These are phyloP conservation scores for Malbranchea cinnamomea DNA, from an alignment of 2,329 filamentous ascomycete genomes.

Conservation along the genomic window DNA sequence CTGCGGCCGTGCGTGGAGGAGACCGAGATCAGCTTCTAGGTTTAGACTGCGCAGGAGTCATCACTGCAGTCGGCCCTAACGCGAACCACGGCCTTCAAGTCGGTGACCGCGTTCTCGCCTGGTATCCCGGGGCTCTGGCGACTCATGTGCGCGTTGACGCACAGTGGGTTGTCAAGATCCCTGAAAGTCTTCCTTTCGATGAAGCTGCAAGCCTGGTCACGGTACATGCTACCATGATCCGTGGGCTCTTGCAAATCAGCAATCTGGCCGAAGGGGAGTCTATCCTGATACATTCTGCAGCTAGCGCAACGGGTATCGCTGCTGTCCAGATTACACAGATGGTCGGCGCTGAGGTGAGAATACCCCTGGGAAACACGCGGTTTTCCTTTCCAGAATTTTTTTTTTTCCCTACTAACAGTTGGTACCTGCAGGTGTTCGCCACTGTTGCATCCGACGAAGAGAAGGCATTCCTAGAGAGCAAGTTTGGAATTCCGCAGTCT, in stretches of 20 bases:
- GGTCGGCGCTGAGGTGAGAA: slow-evolving; percentile 6
- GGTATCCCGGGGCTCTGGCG: slow-evolving; percentile 4
- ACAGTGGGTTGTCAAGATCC: slow-evolving; percentile 13
- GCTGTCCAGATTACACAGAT: slow-evolving; percentile 12
- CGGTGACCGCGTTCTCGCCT: slow-evolving; percentile 24
- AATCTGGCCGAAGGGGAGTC: slow-evolving; percentile 8
- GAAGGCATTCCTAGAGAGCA: slow-evolving; percentile 9
- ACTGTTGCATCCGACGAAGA: slow-evolving; percentile 16
- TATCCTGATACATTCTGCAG: slow-evolving; percentile 16
- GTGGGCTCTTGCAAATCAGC: slow-evolving; percentile 13
- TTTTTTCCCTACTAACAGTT: not conserved
- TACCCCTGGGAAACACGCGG: not conserved
- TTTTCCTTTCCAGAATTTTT: slow-evolving; percentile 5
- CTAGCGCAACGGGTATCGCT: slow-evolving; percentile 13
- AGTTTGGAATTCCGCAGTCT: slow-evolving; percentile 9
- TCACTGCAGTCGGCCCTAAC: slow-evolving; percentile 18
- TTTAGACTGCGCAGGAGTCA: slow-evolving; percentile 28
- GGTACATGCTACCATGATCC: slow-evolving; percentile 14
- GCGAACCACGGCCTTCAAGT: slow-evolving; percentile 19
- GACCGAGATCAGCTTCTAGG: slow-evolving; percentile 26
- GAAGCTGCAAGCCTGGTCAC: slow-evolving; percentile 16
- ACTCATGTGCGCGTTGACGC: slow-evolving; percentile 7
- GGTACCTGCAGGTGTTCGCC: slow-evolving; percentile 5
- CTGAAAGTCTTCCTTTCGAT: slow-evolving; percentile 14
- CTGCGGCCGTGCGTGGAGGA: no score